Base-by-base conservation (phyloP, 768 basidiomycete species). In the Leucocoprinus leucothites region DNA sequence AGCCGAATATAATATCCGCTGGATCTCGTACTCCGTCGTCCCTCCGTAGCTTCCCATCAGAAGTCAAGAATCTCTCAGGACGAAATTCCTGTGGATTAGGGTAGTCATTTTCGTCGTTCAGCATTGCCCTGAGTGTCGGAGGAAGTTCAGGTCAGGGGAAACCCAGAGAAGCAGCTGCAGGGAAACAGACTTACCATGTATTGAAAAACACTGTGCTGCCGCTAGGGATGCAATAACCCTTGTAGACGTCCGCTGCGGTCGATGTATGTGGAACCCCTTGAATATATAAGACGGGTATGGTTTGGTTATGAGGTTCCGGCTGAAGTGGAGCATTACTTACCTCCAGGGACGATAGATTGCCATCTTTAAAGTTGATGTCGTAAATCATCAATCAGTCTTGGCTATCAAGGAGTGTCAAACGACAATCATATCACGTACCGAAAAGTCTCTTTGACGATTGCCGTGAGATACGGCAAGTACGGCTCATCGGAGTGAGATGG, bases 371-470 rank as follows among this genome's bases (percentile, higher is more conserved):
- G n/a, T n/a, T n/a, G n/a, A n/a, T n/a, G n/a, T n/a, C n/a, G n/a
- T n/a, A n/a, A n/a, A n/a, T n/a, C n/a, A n/a, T n/a, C n/a, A n/a
- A n/a, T n/a, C n/a, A n/a, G n/a, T n/a, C n/a, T n/a, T n/a, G n/a
- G n/a, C n/a, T n/a, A n/a, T n/a, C n/a, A n/a, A n/a, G n/a, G n/a
- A n/a, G n/a, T n/a, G n/a, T n/a, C n/a, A n/a, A n/a, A n/a, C n/a
- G n/a, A n/a, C n/a, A n/a, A n/a, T n/a, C n/a, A n/a, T n/a, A n/a
- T n/a, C n/a, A 31, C 52, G 11, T 53, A 64, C 44, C 69, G 71
- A 62, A 45, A 68, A 48, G 63, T 53, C 41, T 69, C 68, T 35
- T 62, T 65, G 16, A 65, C 55, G 0, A 68, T 24, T 1, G 62
- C 64, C 8, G 53, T 35, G 47, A 68, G 40, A 52, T 69, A 71